Evolutionary conservation across 2,329 filamentous ascomycete genomes (phyloP).

Genomic region (Claviceps maximensis): DNA sequence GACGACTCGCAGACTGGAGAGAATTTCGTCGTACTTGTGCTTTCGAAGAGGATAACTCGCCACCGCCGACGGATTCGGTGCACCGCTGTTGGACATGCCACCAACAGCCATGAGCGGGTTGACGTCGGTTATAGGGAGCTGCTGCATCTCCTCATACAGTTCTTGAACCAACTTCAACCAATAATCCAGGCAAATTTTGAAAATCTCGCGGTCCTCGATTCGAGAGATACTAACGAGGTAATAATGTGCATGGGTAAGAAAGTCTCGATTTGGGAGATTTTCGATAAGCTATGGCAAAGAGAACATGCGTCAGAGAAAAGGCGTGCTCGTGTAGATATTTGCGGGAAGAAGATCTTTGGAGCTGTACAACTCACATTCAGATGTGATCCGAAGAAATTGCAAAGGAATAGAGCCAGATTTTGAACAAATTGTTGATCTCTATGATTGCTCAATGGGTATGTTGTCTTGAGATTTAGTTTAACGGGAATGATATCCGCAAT

Average conservation of each 20-base stretch:
- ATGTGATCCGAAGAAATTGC: slow-evolving; percentile 93
- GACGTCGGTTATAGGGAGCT: slow-evolving; percentile 81
- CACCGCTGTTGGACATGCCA: slow-evolving; percentile 63
- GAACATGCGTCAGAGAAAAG: neutral
- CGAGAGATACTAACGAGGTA: slow-evolving; percentile 97
- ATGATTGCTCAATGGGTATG: slow-evolving; percentile 82
- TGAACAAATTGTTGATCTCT: slow-evolving; percentile 96
- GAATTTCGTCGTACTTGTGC: slow-evolving; percentile 91
- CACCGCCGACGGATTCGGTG: slow-evolving; percentile 71
- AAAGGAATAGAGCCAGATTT: slow-evolving; percentile 88
- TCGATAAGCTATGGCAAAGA: slow-evolving; percentile 58
- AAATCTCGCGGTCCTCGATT: slow-evolving; percentile 97
- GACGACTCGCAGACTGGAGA: slow-evolving; percentile 86
- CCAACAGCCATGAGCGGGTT: slow-evolving; percentile 77
- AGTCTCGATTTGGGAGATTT: slow-evolving; percentile 89
- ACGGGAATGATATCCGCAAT: slow-evolving; percentile 90
- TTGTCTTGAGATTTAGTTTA: slow-evolving; percentile 76
- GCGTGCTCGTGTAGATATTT: neutral
- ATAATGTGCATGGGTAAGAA: slow-evolving; percentile 89
- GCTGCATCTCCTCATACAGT: slow-evolving; percentile 97
- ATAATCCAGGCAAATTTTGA: slow-evolving; percentile 98
- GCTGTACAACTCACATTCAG: slow-evolving; percentile 46
- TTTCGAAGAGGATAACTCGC: slow-evolving; percentile 88
- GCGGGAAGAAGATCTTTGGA: neutral
- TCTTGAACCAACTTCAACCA: slow-evolving; percentile 98